Evolutionary conservation across 2,329 filamentous ascomycete species (phyloP).

Genomic region (Leptographium galeiforme): DNA sequence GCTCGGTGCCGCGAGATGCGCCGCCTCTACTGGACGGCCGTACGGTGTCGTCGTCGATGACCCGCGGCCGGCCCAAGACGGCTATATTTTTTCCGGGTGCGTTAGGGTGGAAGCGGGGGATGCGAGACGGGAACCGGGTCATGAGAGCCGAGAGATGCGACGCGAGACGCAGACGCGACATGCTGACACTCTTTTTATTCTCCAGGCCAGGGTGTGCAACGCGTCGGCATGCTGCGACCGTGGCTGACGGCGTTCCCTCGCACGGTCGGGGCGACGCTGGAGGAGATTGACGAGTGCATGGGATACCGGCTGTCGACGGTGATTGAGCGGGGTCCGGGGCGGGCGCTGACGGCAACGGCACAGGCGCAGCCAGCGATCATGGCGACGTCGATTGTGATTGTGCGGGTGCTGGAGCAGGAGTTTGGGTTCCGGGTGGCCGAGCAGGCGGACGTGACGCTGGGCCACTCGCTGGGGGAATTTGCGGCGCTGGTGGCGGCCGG

Average conservation of each 20-base stretch:
- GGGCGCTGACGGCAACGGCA: conserved; percentile 62
- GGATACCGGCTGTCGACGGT: conserved; percentile 62
- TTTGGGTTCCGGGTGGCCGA: conserved; percentile 62
- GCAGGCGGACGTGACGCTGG: conserved; percentile 68
- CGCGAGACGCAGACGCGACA: too few species aligned
- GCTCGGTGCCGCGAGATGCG: background rate
- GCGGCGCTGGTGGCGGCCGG: conserved; percentile 77
- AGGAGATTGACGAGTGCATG: conserved; percentile 72
- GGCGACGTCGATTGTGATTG: conserved; percentile 81
- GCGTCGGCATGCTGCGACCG: conserved; percentile 72
- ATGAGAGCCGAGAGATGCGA: too few species aligned
- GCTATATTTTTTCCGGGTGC: conserved; percentile 48
- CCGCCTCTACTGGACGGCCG: background rate
- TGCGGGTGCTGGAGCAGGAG: conserved; percentile 73
- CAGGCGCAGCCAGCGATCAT: conserved; percentile 94
- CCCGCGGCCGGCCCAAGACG: conserved; percentile 22
- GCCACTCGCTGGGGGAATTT: conserved; percentile 88
- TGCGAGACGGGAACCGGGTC: too few species aligned
- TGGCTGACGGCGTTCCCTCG: conserved; percentile 79
- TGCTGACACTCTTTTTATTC: background rate
- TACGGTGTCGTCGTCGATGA: background rate
- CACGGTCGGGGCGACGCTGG: conserved; percentile 61
- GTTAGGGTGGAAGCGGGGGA: background rate
- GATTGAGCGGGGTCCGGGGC: conserved; percentile 69
- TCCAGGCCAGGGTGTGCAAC: conserved; percentile 74